Evolutionary conservation across 1,139 yeast genomes (phyloP).

Genomic region (Entelexis sorbosivorans): DNA sequence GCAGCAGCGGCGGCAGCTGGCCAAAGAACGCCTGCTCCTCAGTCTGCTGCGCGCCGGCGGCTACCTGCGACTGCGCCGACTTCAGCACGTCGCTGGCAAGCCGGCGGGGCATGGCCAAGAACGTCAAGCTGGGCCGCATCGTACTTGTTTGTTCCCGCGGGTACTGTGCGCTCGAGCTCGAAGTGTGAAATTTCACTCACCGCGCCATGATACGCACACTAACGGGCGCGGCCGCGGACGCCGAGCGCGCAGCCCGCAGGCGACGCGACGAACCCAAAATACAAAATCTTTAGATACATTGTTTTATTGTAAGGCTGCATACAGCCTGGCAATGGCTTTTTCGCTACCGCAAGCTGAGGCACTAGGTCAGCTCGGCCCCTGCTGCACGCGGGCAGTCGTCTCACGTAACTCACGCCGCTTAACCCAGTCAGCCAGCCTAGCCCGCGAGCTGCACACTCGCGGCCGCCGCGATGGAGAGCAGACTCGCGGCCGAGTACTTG

Average conservation of each 20-base stretch:
- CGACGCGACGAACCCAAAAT: too few relatives aligned
- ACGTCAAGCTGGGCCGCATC: conserved; percentile 24
- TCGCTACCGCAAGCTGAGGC: too few relatives aligned
- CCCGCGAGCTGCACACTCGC: too few relatives aligned
- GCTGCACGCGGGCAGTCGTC: too few relatives aligned
- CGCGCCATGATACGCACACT: neutral
- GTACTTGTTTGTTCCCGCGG: neutral
- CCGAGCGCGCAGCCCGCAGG: too few relatives aligned
- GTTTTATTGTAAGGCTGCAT: too few relatives aligned
- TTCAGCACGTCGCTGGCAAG: conserved; percentile 27
- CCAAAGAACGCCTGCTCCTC: conserved; percentile 26
- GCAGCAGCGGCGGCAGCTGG: conserved; percentile 57
- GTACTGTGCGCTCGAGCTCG: neutral
- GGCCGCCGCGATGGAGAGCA: neutral
- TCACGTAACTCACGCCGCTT: neutral
- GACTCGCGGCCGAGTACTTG: conserved; percentile 14
- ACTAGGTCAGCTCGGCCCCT: too few relatives aligned
- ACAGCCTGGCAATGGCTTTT: too few relatives aligned
- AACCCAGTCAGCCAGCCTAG: neutral
- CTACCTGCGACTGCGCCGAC: conserved; percentile 21
- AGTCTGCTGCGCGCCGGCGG: conserved; percentile 12
- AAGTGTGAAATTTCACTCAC: neutral
- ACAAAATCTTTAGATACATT: too few relatives aligned
- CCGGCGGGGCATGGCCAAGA: conserved; percentile 23
- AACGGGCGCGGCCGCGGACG: neutral